Evolutionary conservation across 2,329 filamentous ascomycete genomes (phyloP), one percentile per base, ranked within the genome.

Genomic region (Aspergillus sp.): DNA sequence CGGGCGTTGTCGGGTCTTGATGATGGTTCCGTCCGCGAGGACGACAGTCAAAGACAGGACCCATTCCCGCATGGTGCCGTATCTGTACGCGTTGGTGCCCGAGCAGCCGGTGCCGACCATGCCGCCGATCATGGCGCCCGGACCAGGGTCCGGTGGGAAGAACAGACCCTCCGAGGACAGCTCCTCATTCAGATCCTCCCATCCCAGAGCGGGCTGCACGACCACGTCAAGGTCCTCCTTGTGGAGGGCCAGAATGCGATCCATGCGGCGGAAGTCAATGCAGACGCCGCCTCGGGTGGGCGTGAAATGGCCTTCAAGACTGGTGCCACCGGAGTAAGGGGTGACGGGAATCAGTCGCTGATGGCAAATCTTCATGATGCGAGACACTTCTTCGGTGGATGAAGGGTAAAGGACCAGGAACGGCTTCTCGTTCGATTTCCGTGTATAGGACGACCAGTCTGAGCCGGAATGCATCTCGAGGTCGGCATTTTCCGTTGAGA

Each of bases 31-130:
- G 71, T 96, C 92, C 16, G 91, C 91, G 63, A 96, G 80, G 10
- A 96, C 91, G 3, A 96, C 89, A 0, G 91, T 96, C 60, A 96
- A 74, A 49, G 84, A 88, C 19, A 96, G 76, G 11, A 96, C 92
- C 91, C 91, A 96, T 68, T 96, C 91, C 57, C 89, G 86, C 91
- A 96, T 96, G 2, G 91, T 96, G 57, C 91, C 92, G 70, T 96
- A 96, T 53, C 91, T 82, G 76, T 95, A 96, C 14, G 91, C 87
- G 69, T 96, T 96, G 13, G 91, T 96, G 54, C 91, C 91, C 4
- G 76, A 78, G 57, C 77, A 79, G 43, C 76, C 76, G 9, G 77
- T 79, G 9, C 76, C 76, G 10, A 79, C 73, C 77, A 79, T 79
- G 50, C 91, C 91, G 52, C 91, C 91, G 63, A 97, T 96, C 86